Percentiles rank a stretch among this genome's conserved stretches.
Evolutionary conservation across 257 asterid genomes (phyloP).

Genomic region (Lithospermum erythrorhizon): DNA sequence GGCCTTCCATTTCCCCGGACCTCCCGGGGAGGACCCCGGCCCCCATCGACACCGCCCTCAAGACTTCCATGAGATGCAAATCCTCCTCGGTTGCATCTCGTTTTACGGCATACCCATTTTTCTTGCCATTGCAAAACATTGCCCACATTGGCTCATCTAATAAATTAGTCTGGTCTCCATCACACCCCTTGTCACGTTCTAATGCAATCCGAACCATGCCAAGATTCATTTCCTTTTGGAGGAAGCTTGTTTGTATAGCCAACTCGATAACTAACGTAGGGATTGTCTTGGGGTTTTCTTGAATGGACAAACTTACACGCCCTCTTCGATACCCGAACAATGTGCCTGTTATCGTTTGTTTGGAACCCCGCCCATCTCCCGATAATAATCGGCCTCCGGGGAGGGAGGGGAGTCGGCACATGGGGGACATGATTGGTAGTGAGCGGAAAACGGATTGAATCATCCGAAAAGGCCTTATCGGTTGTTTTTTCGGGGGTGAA

Average conservation of each 20-base stretch:
- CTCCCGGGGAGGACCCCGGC: conserved; percentile 71
- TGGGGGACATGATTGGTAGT: background rate
- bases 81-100: conserved; percentile 71
- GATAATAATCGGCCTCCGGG: conserved; percentile 53
- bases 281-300: conserved; percentile 30
- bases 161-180: conserved; percentile 22
- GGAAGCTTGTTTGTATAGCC: conserved; percentile 28
- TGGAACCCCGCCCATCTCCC: conserved; percentile 17
- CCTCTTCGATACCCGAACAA: conserved; percentile 53
- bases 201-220: conserved; percentile 41
- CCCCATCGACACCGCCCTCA: conserved; percentile 76
- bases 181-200: conserved; percentile 29
- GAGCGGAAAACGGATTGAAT: background rate
- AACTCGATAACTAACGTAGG: conserved; percentile 32
- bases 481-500: background rate
- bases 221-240: conserved; percentile 33
- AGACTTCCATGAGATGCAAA: conserved; percentile 62
- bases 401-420: conserved; percentile 10
- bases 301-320: conserved; percentile 29
- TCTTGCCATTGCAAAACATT: conserved; percentile 76
- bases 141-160: conserved; percentile 77
- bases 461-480: background rate
- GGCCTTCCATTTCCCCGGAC: conserved; percentile 39
- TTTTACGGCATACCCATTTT: conserved; percentile 48
- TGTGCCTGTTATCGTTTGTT: conserved; percentile 39